phyloP scores from a whole-genome alignment of 352 stramenopile species.

The Sclerospora graminicola region DNA sequence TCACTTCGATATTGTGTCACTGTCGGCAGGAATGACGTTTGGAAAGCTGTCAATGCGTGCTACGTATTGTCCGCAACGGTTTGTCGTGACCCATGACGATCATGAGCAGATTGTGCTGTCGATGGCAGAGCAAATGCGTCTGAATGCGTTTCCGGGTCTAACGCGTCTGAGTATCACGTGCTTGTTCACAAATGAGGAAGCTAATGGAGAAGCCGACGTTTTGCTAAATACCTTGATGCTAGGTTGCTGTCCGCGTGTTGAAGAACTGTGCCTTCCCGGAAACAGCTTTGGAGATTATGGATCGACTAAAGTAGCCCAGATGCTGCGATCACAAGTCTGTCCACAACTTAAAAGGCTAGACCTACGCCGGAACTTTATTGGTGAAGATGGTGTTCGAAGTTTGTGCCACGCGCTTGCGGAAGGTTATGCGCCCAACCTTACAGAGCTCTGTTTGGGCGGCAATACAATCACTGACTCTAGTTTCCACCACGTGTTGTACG shows the following conservation, averaged over 20 bases:
- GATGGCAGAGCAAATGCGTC: slow-evolving; percentile 54
- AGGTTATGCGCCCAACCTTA: slow-evolving; percentile 50
- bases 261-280: slow-evolving; percentile 70
- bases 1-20: slow-evolving; percentile 66
- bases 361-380: slow-evolving; percentile 79
- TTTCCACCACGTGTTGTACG: slow-evolving; percentile 72
- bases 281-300: slow-evolving; percentile 84
- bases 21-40: slow-evolving; percentile 75
- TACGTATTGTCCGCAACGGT: slow-evolving; percentile 75
- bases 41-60: slow-evolving; percentile 79
- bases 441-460: slow-evolving; percentile 67
- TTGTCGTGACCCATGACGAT: slow-evolving; percentile 81
- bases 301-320: slow-evolving; percentile 68
- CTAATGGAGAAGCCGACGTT: slow-evolving; percentile 72
- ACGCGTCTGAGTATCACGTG: slow-evolving; percentile 60
- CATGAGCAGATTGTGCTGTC: slow-evolving; percentile 78
- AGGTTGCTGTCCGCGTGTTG: slow-evolving; percentile 60
- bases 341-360: slow-evolving; percentile 70
- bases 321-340: slow-evolving; percentile 71
- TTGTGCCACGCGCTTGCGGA: slow-evolving; percentile 65
- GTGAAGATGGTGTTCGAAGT: slow-evolving; percentile 60
- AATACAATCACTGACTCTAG: slow-evolving; percentile 81
- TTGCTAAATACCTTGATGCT: slow-evolving; percentile 73
- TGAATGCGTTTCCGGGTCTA: slow-evolving; percentile 43
- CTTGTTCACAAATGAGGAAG: slow-evolving; percentile 82